These are phyloP conservation scores for Suillus brevipes DNA, from an alignment of 768 basidiomycete genomes.

Conservation along the genomic window DNA sequence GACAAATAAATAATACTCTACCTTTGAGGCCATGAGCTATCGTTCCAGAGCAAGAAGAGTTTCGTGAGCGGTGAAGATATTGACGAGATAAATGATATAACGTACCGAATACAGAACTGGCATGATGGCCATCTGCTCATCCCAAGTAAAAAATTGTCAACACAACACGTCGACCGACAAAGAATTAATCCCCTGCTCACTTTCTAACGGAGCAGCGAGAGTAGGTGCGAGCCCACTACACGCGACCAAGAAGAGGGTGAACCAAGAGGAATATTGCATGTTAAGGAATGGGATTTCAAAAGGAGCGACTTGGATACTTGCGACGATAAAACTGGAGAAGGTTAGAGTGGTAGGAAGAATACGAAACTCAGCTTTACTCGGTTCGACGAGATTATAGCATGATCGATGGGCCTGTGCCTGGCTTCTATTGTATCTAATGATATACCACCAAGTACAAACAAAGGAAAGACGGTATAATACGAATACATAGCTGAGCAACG, in stretches of 20 bases:
- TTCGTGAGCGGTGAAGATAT: not conserved
- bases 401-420: too few relatives aligned
- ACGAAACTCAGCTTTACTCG: not conserved
- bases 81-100: not conserved
- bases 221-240: not conserved
- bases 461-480: too few relatives aligned
- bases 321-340: not conserved
- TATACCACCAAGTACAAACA: too few relatives aligned
- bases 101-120: not conserved
- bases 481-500: too few relatives aligned
- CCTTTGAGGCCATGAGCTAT: not conserved
- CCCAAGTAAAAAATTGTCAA: not conserved
- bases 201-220: not conserved
- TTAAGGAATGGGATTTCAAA: not conserved
- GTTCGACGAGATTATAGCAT: not conserved
- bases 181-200: not conserved
- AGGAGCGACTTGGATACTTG: conserved; percentile 2
- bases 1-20: not conserved
- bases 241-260: not conserved
- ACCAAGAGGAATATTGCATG: not conserved
- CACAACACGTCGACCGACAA: not conserved
- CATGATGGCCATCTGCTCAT: not conserved
- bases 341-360: not conserved
- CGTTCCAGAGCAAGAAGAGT: not conserved
- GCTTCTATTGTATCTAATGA: too few relatives aligned